Conservation (phyloP, 2,329 filamentous ascomycete species). For the Microdochium nivale region DNA sequence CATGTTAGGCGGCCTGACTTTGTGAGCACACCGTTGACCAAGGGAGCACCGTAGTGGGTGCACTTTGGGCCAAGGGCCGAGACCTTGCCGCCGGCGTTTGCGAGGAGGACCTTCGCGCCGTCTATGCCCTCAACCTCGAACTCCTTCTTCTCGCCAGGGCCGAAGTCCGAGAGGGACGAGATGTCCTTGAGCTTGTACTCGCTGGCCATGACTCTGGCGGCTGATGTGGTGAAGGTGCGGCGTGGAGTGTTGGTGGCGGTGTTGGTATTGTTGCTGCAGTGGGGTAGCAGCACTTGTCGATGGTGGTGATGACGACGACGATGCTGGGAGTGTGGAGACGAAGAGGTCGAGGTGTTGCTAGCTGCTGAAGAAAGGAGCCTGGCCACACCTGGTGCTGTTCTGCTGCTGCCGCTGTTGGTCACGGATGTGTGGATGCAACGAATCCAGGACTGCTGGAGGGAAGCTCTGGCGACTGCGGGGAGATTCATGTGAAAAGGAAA, state of each 20-base stretch:
- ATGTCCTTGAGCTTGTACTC: conserved; percentile 71
- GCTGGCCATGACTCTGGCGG: conserved; percentile 33
- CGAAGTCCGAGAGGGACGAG: conserved; percentile 57
- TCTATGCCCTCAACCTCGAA: conserved; percentile 86
- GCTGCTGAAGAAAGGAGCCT: not conserved
- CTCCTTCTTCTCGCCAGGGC: conserved; percentile 77
- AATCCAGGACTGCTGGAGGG: not conserved
- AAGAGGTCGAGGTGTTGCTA: not conserved
- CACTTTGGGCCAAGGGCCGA: conserved; percentile 80
- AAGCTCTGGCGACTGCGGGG: not conserved
- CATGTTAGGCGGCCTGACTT: conserved; percentile 79
- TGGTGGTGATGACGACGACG: not conserved
- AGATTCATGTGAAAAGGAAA: not conserved
- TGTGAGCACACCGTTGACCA: conserved; percentile 78
- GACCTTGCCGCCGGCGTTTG: conserved; percentile 68
- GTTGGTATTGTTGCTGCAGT: conserved; percentile 2
- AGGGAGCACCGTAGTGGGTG: conserved; percentile 84
- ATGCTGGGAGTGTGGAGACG: not conserved
- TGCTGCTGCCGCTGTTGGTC: not conserved
- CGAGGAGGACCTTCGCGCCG: conserved; percentile 74
- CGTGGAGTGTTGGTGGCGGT: not conserved
- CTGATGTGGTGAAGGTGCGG: conserved; percentile 9
- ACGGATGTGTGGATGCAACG: not conserved
- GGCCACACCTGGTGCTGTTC: not conserved
- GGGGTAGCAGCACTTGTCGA: conserved; percentile 1